phyloP scores from a whole-genome alignment of 1,284 basidiomycete species.

The Pseudozyma sp. region DNA sequence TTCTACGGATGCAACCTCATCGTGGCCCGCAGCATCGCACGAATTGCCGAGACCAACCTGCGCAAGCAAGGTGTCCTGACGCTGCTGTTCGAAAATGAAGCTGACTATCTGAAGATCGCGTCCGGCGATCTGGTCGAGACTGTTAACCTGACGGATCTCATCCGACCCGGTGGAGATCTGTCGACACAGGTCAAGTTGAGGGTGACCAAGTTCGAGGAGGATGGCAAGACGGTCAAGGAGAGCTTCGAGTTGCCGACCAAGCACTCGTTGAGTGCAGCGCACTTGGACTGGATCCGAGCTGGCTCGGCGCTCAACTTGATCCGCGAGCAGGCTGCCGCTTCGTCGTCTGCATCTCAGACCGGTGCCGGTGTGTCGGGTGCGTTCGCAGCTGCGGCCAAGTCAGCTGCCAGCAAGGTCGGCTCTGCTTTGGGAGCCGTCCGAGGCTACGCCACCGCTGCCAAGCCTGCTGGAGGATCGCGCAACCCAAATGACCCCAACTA shows the following conservation, averaged over 20 bases:
- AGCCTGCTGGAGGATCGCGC: conserved; percentile 29
- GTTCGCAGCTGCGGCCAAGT: conserved; percentile 31
- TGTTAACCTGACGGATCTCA: conserved; percentile 60
- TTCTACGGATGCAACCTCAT: conserved; percentile 80
- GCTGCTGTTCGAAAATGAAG: conserved; percentile 66
- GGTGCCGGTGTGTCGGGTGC: conserved; percentile 31
- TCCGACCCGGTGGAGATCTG: conserved; percentile 58
- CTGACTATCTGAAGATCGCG: conserved; percentile 61
- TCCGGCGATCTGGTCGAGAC: conserved; percentile 66
- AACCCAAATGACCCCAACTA: conserved; percentile 66
- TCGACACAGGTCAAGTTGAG: conserved; percentile 59
- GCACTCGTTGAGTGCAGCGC: conserved; percentile 61
- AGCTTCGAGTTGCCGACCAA: conserved; percentile 63
- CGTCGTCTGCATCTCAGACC: conserved; percentile 7
- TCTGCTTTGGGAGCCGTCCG: conserved; percentile 39
- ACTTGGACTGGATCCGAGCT: conserved; percentile 66
- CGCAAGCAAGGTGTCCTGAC: conserved; percentile 68
- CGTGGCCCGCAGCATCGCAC: conserved; percentile 72
- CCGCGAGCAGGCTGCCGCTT: conserved; percentile 52
- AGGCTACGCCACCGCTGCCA: conserved; percentile 56
- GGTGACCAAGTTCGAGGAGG: conserved; percentile 63
- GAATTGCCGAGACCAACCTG: conserved; percentile 77
- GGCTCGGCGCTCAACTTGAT: conserved; percentile 67
- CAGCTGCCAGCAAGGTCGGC: conserved; percentile 27
- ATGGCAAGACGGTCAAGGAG: conserved; percentile 59